These are phyloP conservation scores for Bacidia gigantensis DNA, from an alignment of 495 filamentous ascomycete genomes.

Conservation along the genomic window DNA sequence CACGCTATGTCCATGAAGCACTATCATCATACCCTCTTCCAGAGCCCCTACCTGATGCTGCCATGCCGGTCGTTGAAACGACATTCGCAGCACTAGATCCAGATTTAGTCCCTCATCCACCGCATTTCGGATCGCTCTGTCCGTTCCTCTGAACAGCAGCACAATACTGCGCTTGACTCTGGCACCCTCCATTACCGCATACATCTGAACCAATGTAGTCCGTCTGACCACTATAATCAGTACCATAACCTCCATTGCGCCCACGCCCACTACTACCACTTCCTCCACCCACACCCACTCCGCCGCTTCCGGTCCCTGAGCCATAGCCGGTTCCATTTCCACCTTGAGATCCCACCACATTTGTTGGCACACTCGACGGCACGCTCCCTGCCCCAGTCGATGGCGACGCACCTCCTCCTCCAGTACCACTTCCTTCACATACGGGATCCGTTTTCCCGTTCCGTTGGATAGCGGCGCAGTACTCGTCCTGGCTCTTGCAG, in stretches of 20 bases:
- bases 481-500: background rate
- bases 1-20: no score
- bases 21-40: no score
- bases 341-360: no score
- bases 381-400: no score
- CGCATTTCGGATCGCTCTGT: background rate
- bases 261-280: background rate
- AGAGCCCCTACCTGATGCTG: no score
- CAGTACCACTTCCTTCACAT: background rate
- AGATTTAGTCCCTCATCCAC: background rate
- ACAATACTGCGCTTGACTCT: background rate
- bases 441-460: background rate
- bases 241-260: background rate
- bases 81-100: no score
- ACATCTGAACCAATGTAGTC: background rate
- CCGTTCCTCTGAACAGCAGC: background rate
- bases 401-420: no score
- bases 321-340: background rate
- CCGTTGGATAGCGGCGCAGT: background rate
- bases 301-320: background rate
- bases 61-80: no score
- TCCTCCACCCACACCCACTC: background rate
- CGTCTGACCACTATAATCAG: background rate
- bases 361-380: no score
- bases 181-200: background rate